These are phyloP conservation scores for Gyromitra esculenta DNA, from an alignment of 2,329 filamentous ascomycete genomes.

Conservation along the genomic window DNA sequence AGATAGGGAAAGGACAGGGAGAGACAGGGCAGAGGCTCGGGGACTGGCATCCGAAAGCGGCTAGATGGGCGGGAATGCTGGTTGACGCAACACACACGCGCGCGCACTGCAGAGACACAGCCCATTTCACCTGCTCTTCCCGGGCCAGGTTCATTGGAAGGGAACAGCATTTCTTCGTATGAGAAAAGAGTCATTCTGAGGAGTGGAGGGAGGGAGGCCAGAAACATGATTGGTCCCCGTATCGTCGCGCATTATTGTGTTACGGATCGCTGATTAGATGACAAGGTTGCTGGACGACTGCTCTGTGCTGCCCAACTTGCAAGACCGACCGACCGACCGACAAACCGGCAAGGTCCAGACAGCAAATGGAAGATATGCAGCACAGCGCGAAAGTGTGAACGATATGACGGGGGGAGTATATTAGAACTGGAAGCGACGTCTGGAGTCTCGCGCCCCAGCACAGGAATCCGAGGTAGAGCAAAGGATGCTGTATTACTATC, in stretches of 20 bases:
- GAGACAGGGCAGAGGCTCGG: slow-evolving; percentile 41
- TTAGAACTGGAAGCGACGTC: slow-evolving; percentile 24
- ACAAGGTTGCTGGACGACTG: slow-evolving; percentile 38
- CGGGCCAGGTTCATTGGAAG: slow-evolving; percentile 40
- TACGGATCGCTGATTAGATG: slow-evolving; percentile 53
- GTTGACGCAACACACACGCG: slow-evolving; percentile 48
- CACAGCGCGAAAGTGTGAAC: slow-evolving; percentile 26
- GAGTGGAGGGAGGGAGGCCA: slow-evolving; percentile 30
- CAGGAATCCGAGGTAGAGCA: slow-evolving; percentile 30
- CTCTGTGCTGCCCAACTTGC: slow-evolving; percentile 41
- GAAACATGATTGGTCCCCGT: slow-evolving; percentile 34
- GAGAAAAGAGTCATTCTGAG: slow-evolving; percentile 49
- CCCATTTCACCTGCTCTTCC: slow-evolving; percentile 42
- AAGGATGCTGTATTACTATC: slow-evolving; percentile 2
- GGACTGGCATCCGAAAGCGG: slow-evolving; percentile 41
- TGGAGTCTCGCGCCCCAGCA: slow-evolving; percentile 26
- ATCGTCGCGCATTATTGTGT: slow-evolving; percentile 35
- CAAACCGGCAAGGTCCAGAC: slow-evolving; percentile 49
- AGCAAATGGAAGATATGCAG: slow-evolving; percentile 48
- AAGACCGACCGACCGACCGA: slow-evolving; percentile 44
- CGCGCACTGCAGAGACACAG: slow-evolving; percentile 39
- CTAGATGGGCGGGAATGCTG: slow-evolving; percentile 47
- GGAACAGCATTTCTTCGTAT: slow-evolving; percentile 42
- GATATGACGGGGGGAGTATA: slow-evolving; percentile 44
- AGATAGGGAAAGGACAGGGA: slow-evolving; percentile 32